phyloP scores from a whole-genome alignment of 306 rosid genomes.

The Corylus avellana region DNA sequence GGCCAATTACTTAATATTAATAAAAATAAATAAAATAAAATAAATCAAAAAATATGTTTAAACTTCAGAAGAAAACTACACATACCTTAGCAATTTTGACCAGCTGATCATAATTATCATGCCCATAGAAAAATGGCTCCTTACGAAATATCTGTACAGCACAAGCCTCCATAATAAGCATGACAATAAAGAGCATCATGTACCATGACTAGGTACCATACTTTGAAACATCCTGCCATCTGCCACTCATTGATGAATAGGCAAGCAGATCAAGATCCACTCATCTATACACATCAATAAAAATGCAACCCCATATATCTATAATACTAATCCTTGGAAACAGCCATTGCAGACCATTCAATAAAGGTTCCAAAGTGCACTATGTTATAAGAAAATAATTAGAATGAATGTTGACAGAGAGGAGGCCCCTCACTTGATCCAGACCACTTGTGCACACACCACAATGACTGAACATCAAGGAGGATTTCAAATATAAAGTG shows the following conservation, averaged over 20 bases:
- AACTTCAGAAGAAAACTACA: background rate
- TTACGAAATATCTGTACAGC: constrained; percentile 84
- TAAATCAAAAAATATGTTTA: background rate
- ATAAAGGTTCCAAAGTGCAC: background rate
- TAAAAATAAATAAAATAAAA: background rate
- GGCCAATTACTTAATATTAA: no score
- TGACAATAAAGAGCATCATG: constrained; percentile 26
- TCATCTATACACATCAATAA: constrained; percentile 4
- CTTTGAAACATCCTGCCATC: constrained; percentile 27
- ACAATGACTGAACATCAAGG: background rate
- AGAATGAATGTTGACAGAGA: background rate
- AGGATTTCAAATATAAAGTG: background rate
- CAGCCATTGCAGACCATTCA: constrained; percentile 1
- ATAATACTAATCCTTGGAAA: background rate
- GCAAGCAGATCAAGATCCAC: constrained; percentile 34
- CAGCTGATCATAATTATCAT: constrained; percentile 87
- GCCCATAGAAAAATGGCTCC: constrained; percentile 97
- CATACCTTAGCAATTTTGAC: constrained; percentile 89
- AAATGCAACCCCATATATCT: background rate
- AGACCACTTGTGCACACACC: background rate
- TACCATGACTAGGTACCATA: constrained; percentile 23
- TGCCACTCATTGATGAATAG: constrained; percentile 27
- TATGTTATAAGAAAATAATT: background rate
- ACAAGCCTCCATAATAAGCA: constrained; percentile 45
- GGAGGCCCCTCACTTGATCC: background rate